These are phyloP conservation scores for Phytophthora agathidicida DNA, from an alignment of 352 stramenopile species.

Conservation along the genomic window DNA sequence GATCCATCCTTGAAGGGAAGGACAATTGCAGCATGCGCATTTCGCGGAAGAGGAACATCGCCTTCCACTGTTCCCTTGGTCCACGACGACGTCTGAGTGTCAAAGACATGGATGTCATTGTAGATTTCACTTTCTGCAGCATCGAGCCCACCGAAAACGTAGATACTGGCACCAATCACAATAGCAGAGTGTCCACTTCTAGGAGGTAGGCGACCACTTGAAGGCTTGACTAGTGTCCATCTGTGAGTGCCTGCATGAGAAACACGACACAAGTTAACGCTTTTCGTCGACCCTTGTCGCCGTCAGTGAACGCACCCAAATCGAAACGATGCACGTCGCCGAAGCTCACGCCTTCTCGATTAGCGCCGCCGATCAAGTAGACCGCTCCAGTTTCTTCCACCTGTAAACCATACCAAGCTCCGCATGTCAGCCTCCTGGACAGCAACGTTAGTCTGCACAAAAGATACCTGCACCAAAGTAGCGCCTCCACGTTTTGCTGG, in stretches of 20 bases:
- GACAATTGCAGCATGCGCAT: slow-evolving; percentile 60
- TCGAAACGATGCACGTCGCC: slow-evolving; percentile 62
- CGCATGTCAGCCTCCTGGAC: background rate
- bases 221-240: slow-evolving; percentile 33
- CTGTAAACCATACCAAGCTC: background rate
- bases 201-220: slow-evolving; percentile 32
- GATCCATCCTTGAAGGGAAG: slow-evolving; percentile 13
- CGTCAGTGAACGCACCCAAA: slow-evolving; percentile 34
- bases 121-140: slow-evolving; percentile 44
- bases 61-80: slow-evolving; percentile 36
- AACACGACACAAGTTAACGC: background rate
- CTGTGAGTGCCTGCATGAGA: slow-evolving; percentile 1
- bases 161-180: slow-evolving; percentile 43
- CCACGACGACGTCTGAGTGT: slow-evolving; percentile 49
- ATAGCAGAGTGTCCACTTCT: slow-evolving; percentile 72
- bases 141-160: slow-evolving; percentile 74
- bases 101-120: slow-evolving; percentile 62
- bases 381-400: slow-evolving; percentile 36
- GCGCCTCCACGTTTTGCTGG: slow-evolving; percentile 50
- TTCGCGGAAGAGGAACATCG: slow-evolving; percentile 47
- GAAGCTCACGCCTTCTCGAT: slow-evolving; percentile 59
- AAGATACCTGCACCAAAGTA: slow-evolving; percentile 55
- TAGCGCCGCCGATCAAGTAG: slow-evolving; percentile 71
- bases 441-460: background rate
- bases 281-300: too few relatives aligned